Conservation (phyloP, 2,329 filamentous ascomycete genomes). For the Paramyrothecium sp. region DNA sequence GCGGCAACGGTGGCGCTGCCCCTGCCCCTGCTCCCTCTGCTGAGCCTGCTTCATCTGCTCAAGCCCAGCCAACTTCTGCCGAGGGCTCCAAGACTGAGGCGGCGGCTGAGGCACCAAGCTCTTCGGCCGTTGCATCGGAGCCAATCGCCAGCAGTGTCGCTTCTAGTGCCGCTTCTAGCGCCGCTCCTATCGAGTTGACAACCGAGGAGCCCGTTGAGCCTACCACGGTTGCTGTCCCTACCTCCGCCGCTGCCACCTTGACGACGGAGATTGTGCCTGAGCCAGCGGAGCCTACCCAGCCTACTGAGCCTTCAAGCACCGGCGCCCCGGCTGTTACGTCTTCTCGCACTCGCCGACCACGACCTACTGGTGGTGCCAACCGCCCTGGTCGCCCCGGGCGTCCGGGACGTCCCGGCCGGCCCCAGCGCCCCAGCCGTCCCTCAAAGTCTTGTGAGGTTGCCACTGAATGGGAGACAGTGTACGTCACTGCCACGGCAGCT, state of each 20-base stretch:
- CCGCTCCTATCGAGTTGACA: not conserved
- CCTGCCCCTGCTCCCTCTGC: not conserved
- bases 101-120: not conserved
- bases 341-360: not conserved
- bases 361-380: not conserved
- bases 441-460: not conserved
- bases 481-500: not conserved
- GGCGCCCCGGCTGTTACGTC: not conserved
- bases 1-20: constrained; percentile 2
- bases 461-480: not conserved
- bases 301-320: not conserved
- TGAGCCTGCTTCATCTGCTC: not conserved
- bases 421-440: not conserved
- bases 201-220: not conserved
- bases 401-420: not conserved
- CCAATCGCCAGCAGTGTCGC: not conserved
- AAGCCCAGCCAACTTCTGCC: not conserved
- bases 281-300: not conserved
- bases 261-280: not conserved
- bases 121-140: no score
- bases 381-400: not conserved
- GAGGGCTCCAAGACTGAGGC: not conserved
- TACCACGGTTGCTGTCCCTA: not conserved
- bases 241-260: not conserved
- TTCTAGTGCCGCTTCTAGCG: not conserved